Conservation (phyloP, 257 asterid species). For the Primulina eburnea region DNA sequence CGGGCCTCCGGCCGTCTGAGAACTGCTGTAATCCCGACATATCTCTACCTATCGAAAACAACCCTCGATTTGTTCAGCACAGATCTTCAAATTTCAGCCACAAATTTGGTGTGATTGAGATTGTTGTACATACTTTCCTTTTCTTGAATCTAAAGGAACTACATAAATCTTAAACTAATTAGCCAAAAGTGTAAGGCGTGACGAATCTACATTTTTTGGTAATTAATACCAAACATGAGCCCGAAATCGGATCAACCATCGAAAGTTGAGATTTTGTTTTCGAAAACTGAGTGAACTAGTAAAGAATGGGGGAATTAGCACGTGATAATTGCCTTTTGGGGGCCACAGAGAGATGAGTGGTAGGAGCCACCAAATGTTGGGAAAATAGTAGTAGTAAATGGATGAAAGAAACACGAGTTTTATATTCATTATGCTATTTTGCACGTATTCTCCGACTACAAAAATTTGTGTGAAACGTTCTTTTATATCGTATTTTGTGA, state of each 20-base stretch:
- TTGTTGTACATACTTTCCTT: not conserved
- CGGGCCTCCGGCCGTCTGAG: constrained; percentile 20
- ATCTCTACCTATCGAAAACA: not conserved
- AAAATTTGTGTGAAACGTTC: no score
- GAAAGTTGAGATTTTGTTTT: no score
- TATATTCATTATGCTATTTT: not conserved
- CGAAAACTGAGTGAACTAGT: no score
- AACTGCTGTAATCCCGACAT: constrained; percentile 28
- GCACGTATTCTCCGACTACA: no score
- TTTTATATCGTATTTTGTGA: no score
- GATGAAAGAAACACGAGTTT: not conserved
- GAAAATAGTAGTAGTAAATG: no score
- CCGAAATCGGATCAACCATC: not conserved
- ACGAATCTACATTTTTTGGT: not conserved
- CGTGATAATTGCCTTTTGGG: not conserved
- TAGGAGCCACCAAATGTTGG: not conserved
- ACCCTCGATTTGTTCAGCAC: not conserved
- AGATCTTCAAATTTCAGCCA: not conserved
- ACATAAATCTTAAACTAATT: not conserved
- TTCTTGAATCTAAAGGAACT: not conserved
- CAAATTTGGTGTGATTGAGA: no score
- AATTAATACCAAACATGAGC: not conserved
- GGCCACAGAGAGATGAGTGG: not conserved
- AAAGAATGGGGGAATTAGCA: not conserved
- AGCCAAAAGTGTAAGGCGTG: not conserved